phyloP scores from a whole-genome alignment of 2,329 filamentous ascomycete genomes.

The Alternaria burnsii region DNA sequence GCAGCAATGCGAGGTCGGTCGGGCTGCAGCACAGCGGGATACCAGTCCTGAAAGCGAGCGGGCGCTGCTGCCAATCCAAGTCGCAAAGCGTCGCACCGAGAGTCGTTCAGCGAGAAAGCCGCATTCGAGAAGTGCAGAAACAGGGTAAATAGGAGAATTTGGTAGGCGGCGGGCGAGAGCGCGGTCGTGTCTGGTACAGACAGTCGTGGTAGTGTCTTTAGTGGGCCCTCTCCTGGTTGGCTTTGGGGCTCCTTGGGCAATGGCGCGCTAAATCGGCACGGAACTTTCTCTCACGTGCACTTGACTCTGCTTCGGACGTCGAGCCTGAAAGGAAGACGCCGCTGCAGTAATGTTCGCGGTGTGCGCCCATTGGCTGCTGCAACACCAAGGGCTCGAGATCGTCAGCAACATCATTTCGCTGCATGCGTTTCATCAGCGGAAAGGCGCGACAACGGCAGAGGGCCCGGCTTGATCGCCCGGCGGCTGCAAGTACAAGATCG shows the following conservation, averaged over 20 bases:
- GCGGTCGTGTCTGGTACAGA: constrained; percentile 18
- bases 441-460: constrained; percentile 25
- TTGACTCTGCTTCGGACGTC: constrained; percentile 11
- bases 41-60: constrained; percentile 16
- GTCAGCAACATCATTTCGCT: constrained; percentile 8
- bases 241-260: constrained; percentile 10
- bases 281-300: constrained; percentile 25
- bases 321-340: constrained; percentile 17
- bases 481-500: constrained; percentile 21
- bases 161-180: constrained; percentile 18
- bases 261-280: constrained; percentile 25
- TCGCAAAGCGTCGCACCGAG: constrained; percentile 21
- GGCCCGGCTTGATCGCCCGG: constrained; percentile 15
- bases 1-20: constrained; percentile 25
- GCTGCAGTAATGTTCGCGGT: constrained; percentile 24
- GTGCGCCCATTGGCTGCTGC: constrained; percentile 16
- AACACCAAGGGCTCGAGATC: not conserved
- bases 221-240: constrained; percentile 27
- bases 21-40: constrained; percentile 21
- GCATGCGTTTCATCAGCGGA: constrained; percentile 25
- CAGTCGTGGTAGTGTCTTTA: constrained; percentile 29
- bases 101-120: constrained; percentile 13
- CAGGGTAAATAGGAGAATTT: constrained; percentile 15
- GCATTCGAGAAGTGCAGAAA: constrained; percentile 11
- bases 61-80: constrained; percentile 21